Evolutionary conservation across 1,284 basidiomycete genomes (phyloP).

Genomic region (Albatrellus sp.): DNA sequence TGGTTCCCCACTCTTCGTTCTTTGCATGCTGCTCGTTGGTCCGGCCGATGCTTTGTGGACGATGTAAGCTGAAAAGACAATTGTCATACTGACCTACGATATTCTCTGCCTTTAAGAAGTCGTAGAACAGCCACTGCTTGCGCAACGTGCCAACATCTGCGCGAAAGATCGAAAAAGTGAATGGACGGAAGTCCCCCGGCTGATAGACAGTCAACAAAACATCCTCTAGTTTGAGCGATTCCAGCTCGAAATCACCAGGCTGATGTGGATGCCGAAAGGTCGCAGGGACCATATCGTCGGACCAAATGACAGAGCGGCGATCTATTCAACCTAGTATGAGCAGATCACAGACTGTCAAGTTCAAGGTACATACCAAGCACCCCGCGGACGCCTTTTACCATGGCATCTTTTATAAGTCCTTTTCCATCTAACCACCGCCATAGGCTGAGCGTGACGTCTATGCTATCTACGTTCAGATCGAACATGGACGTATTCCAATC

Average conservation of each 20-base stretch:
- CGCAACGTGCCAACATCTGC: constrained; percentile 81
- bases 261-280: constrained; percentile 65
- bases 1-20: constrained; percentile 76
- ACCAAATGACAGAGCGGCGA: constrained; percentile 82
- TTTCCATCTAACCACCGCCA: constrained; percentile 94
- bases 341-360: neutral
- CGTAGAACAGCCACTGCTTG: constrained; percentile 94
- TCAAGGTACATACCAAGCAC: constrained; percentile 56
- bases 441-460: constrained; percentile 93
- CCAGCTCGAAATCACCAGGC: constrained; percentile 87
- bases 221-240: constrained; percentile 84
- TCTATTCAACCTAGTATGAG: constrained; percentile 34
- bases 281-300: constrained; percentile 71
- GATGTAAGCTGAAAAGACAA: constrained; percentile 93
- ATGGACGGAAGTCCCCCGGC: constrained; percentile 85
- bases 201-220: constrained; percentile 93
- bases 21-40: constrained; percentile 76
- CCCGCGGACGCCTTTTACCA: constrained; percentile 88
- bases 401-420: constrained; percentile 84
- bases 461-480: constrained; percentile 84
- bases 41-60: constrained; percentile 90
- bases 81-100: constrained; percentile 98
- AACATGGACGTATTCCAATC: constrained; percentile 77
- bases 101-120: constrained; percentile 82
- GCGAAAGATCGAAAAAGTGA: constrained; percentile 90